Evolutionary conservation across 2,329 filamentous ascomycete species (phyloP).

Genomic region (Scedosporium aurantiacum): DNA sequence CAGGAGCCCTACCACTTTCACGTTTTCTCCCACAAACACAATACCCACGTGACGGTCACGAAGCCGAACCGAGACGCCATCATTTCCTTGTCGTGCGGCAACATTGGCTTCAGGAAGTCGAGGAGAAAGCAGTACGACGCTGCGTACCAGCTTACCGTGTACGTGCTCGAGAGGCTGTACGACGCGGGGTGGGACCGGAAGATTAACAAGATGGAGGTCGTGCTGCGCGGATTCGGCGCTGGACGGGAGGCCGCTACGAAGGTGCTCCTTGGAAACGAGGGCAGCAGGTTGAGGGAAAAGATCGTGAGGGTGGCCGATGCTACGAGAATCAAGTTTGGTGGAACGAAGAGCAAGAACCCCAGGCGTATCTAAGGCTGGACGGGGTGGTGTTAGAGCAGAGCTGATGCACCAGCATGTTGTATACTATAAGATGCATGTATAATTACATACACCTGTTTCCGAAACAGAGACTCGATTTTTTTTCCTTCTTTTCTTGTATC

Average conservation of each 20-base stretch:
- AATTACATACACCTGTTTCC: neutral
- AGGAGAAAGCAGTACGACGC: slow-evolving; percentile 78
- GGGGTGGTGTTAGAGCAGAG: neutral
- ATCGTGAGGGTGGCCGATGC: slow-evolving; percentile 74
- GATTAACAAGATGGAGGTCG: slow-evolving; percentile 67
- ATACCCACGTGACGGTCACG: slow-evolving; percentile 86
- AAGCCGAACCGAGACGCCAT: slow-evolving; percentile 70
- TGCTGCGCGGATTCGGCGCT: slow-evolving; percentile 73
- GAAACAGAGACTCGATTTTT: neutral
- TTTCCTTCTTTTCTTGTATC: neutral
- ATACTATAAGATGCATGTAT: neutral
- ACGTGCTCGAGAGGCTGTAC: slow-evolving; percentile 73
- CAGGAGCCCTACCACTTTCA: slow-evolving; percentile 72
- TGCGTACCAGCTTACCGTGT: slow-evolving; percentile 78
- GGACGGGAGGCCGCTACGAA: slow-evolving; percentile 86
- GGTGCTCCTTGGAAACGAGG: slow-evolving; percentile 77
- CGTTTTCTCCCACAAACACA: slow-evolving; percentile 81
- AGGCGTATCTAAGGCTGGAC: slow-evolving; percentile 50
- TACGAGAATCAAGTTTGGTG: slow-evolving; percentile 91
- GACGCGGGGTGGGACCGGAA: slow-evolving; percentile 67
- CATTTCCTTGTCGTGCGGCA: slow-evolving; percentile 70
- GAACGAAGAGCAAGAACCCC: slow-evolving; percentile 72
- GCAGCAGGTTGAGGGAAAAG: slow-evolving; percentile 60
- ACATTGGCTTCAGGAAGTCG: slow-evolving; percentile 83
- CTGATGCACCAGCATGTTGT: neutral